Percentiles rank a stretch among this genome's conserved stretches.
These are phyloP conservation scores for Bryoerythrophyllum caledonicum DNA, from an alignment of 225 moss, liverwort and hornwort genomes.

Conservation along the genomic window DNA sequence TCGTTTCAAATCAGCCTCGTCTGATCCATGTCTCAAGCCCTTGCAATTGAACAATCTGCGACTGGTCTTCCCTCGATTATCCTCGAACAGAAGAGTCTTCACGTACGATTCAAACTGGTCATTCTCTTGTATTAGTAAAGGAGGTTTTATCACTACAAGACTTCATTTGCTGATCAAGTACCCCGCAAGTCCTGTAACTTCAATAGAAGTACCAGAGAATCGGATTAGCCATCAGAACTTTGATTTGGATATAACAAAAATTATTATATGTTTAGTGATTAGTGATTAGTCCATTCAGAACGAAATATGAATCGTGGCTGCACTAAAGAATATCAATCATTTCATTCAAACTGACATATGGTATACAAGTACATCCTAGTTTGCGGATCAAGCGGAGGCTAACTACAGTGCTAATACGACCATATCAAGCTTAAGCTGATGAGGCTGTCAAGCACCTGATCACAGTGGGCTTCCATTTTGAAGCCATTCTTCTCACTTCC, in stretches of 20 bases:
- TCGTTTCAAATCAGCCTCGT: constrained; percentile 3
- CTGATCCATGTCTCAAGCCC: constrained; percentile 13
- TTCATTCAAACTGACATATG: constrained; percentile 26
- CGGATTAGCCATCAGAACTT: constrained; percentile 13
- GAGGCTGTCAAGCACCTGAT: constrained; percentile 31
- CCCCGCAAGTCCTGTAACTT: constrained; percentile 12
- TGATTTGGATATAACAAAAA: constrained; percentile 12
- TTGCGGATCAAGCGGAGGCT: constrained; percentile 18
- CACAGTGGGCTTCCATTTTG: constrained; percentile 9
- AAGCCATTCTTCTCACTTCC: constrained; percentile 20
- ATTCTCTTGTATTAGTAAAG: neutral
- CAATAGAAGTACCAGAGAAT: constrained; percentile 7
- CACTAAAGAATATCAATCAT: neutral
- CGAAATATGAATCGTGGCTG: neutral
- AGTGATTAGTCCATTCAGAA: neutral
- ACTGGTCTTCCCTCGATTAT: constrained; percentile 4
- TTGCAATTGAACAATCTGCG: neutral
- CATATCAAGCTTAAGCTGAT: constrained; percentile 39
- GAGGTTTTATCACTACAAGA: constrained; percentile 21
- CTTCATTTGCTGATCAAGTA: constrained; percentile 16
- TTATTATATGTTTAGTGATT: neutral
- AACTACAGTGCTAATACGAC: constrained; percentile 27
- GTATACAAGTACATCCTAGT: constrained; percentile 25
- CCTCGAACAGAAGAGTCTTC: constrained; percentile 13
- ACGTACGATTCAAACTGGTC: constrained; percentile 5